A percentile compares a stretch with the other conserved stretches of the same genome.
These are phyloP conservation scores for Suillus cothurnatus DNA, from an alignment of 768 basidiomycete species.

Conservation along the genomic window DNA sequence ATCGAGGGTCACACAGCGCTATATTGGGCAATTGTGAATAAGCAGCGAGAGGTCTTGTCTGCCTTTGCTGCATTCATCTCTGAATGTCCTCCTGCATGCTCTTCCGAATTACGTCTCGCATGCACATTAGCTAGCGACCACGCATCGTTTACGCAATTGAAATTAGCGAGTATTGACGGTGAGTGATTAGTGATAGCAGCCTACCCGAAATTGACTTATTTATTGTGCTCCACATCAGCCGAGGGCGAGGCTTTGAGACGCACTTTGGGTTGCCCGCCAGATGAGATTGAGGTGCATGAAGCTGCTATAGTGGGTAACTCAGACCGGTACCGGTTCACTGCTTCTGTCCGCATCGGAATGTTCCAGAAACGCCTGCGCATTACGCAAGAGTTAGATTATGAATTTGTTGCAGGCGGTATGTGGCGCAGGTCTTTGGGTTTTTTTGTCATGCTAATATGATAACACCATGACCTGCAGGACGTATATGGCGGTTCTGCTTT, in stretches of 20 bases:
- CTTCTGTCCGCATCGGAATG: too few species aligned
- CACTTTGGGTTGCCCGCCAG: not conserved
- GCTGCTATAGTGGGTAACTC: too few species aligned
- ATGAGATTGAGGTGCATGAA: not conserved
- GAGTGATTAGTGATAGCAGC: too few species aligned
- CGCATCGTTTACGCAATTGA: too few species aligned
- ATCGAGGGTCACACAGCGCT: too few species aligned
- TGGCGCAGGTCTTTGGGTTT: not conserved
- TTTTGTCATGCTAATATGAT: not conserved
- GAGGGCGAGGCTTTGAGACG: not conserved
- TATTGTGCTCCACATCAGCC: too few species aligned
- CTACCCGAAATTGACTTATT: too few species aligned
- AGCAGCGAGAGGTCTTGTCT: not conserved
- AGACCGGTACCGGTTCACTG: too few species aligned
- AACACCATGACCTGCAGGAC: not conserved
- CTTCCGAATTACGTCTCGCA: not conserved
- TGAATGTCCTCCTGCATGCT: not conserved
- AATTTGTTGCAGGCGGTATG: not conserved
- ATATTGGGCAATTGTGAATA: too few species aligned
- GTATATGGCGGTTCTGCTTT: not conserved
- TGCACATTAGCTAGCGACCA: too few species aligned
- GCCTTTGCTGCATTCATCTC: not conserved
- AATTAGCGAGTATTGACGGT: too few species aligned
- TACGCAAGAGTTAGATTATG: not conserved
- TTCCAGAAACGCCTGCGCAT: too few species aligned